A percentile compares a stretch with the other conserved stretches of the same genome.
phyloP scores from a whole-genome alignment of 169 alveolate genomes.

The Cryptosporidium bovis region DNA sequence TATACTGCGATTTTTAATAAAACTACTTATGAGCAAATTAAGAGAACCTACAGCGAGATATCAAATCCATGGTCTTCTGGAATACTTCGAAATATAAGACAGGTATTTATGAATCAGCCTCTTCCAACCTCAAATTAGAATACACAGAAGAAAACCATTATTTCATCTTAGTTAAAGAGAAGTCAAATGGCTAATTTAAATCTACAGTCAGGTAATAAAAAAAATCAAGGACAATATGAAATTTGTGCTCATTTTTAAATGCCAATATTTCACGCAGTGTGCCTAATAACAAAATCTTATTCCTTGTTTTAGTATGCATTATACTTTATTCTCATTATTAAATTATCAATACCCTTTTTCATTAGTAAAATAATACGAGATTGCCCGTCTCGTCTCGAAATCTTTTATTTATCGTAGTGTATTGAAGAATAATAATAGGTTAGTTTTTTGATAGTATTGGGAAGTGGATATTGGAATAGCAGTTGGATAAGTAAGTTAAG shows the following conservation, averaged over 20 bases:
- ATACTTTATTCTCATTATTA: too few species aligned
- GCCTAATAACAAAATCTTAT: too few species aligned
- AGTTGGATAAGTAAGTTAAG: too few species aligned
- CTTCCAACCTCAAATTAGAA: not conserved
- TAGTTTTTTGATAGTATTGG: too few species aligned
- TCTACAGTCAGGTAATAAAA: too few species aligned
- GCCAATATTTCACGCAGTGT: too few species aligned
- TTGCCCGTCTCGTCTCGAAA: not conserved
- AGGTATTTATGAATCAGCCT: constrained; percentile 8
- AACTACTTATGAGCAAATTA: constrained; percentile 58
- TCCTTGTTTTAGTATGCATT: too few species aligned
- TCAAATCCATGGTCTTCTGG: constrained; percentile 74
- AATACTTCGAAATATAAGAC: constrained; percentile 21
- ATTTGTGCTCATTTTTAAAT: too few species aligned
- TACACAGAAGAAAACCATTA: not conserved
- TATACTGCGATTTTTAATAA: constrained; percentile 43
- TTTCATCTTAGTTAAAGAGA: too few species aligned
- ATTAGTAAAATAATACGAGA: not conserved
- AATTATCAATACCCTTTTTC: not conserved
- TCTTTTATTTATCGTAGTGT: not conserved
- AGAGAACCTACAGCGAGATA: constrained; percentile 22
- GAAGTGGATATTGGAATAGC: too few species aligned
- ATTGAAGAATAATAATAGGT: not conserved
- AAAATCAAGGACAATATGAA: too few species aligned
- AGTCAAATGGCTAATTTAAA: too few species aligned